Evolutionary conservation across 495 filamentous ascomycete species (phyloP).

Genomic region (Penicillium lagena): DNA sequence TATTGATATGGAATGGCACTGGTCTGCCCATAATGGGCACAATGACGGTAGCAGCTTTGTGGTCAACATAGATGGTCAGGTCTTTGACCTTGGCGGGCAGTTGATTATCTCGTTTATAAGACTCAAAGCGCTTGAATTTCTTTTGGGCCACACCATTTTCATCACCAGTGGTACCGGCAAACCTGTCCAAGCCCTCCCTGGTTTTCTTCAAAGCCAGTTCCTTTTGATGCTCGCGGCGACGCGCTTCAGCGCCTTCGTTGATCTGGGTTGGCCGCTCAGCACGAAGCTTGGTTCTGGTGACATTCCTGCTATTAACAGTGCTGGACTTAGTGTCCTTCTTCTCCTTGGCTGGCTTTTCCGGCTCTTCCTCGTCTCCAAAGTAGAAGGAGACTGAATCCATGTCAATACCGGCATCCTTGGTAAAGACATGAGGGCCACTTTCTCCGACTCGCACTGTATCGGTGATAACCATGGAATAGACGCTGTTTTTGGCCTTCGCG

Average conservation of each 20-base stretch:
- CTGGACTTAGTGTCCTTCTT: constrained; percentile 79
- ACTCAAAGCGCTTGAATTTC: constrained; percentile 97
- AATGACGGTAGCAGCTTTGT: constrained; percentile 82
- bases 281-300: constrained; percentile 87
- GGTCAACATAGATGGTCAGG: constrained; percentile 81
- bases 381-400: constrained; percentile 92
- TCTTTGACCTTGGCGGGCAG: constrained; percentile 77
- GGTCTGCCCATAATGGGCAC: constrained; percentile 96
- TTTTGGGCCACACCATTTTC: constrained; percentile 89
- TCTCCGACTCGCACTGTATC: constrained; percentile 86
- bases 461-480: constrained; percentile 81
- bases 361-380: constrained; percentile 86
- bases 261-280: constrained; percentile 79
- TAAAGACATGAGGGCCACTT: constrained; percentile 76
- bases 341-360: constrained; percentile 54
- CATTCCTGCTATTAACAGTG: constrained; percentile 81
- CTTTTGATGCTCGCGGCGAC: constrained; percentile 87
- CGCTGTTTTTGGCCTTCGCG: constrained; percentile 75
- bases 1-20: constrained; percentile 98
- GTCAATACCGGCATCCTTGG: constrained; percentile 82
- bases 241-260: constrained; percentile 84
- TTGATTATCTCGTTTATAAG: constrained; percentile 97
- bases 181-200: constrained; percentile 74
- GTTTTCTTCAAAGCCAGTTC: constrained; percentile 84
- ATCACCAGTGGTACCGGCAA: constrained; percentile 70